Base-by-base conservation (phyloP, 164 flowering plant genomes). In the Chloranthus sessilifolius region DNA sequence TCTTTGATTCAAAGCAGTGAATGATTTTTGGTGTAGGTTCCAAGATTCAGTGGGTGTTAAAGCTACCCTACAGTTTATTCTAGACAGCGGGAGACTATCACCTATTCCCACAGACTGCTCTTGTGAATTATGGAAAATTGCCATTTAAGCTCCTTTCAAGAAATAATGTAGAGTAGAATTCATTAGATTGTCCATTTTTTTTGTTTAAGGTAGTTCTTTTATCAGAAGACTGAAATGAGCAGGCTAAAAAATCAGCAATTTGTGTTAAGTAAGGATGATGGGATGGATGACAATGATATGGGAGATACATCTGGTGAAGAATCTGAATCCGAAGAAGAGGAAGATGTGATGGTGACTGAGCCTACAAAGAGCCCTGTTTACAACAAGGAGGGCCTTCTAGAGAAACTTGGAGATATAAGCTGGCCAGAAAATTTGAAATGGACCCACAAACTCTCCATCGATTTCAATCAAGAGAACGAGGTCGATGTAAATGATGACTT, bases 401-500 rank as follows among this genome's bases (percentile, higher is more conserved):
- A 88, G 54, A 88, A 83, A 46, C 82, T 88, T 20, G 81, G 50
- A 29, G 98, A 91, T 60, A 80, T 88, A 41, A 69, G 76, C 56
- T 91, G 90, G 96, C 96, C 98, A 0, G 82, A 81, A 41, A 65
- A 80, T 47, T 72, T 70, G 7, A 86, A 72, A 2, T 91, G 96
- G 96, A 62, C 74, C 17, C 89, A 88, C 45, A 80, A 54, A 55
- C 80, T 91, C 9, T 53, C 83, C 2, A 11, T 88, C 47, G 74
- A 77, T 52, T 53, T 79, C 37, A 65, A 80, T 50, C 82, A 60
- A 49, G 83, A 72, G 27, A 63, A 77, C 61, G 77, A 73, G 52
- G 78, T 88, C 11, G 95, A 88, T 51, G 98, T 82, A 44, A 83
- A 91, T 60, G 96, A 91, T 70, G 98, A 91, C 63, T 66, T 85